A percentile compares a stretch with the other conserved stretches of the same genome.
These are phyloP conservation scores for Botrytis pseudocinerea DNA, from an alignment of 2,329 filamentous ascomycete genomes.

Conservation along the genomic window DNA sequence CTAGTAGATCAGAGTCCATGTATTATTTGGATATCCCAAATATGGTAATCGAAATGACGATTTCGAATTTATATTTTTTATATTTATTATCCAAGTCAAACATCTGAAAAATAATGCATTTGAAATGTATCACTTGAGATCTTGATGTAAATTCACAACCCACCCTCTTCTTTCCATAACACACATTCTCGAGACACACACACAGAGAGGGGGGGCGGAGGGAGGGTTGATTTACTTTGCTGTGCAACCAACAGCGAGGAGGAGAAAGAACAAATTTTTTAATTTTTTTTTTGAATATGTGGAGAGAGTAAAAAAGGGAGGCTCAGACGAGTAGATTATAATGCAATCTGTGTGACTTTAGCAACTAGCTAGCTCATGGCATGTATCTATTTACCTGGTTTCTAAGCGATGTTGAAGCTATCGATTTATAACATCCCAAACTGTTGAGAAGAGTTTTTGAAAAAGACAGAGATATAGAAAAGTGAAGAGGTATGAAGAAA, in stretches of 20 bases:
- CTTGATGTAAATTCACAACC: no score
- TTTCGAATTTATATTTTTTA: neutral
- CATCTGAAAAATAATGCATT: no score
- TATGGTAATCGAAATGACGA: neutral
- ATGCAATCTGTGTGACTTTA: neutral
- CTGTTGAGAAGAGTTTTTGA: neutral
- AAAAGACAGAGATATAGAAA: no score
- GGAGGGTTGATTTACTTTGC: no score
- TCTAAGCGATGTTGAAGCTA: no score
- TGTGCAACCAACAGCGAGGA: no score
- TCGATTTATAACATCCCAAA: neutral
- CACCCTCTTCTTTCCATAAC: neutral
- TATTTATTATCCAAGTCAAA: fast-evolving
- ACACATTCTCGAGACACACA: no score
- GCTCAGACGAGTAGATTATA: neutral
- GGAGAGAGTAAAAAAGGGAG: neutral
- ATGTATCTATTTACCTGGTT: no score
- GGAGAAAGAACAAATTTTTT: neutral
- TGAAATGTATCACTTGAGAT: neutral
- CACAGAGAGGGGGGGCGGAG: no score
- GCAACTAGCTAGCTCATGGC: neutral
- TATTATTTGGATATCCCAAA: neutral
- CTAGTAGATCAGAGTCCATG: neutral
- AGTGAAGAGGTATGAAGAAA: no score
- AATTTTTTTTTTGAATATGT: neutral